Percentiles rank a stretch among this genome's conserved stretches.
Evolutionary conservation across 176 grass and related monocot species (phyloP).

Genomic region (Rhipidocladum racemiflorum): DNA sequence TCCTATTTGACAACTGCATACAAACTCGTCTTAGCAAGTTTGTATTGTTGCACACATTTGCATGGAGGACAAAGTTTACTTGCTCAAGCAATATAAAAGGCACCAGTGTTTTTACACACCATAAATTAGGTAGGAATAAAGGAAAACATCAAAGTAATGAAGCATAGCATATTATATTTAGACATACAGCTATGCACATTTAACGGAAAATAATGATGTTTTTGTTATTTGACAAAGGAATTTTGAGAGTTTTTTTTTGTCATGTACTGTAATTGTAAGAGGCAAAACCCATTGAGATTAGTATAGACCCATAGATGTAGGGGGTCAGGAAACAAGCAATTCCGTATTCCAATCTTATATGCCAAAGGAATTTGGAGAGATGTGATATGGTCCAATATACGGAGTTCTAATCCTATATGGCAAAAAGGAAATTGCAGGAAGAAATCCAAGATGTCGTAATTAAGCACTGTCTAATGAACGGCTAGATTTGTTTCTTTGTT

Average conservation of each 20-base stretch:
- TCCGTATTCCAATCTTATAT: background rate
- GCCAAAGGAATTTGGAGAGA: background rate
- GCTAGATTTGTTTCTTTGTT: background rate
- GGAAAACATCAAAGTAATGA: background rate
- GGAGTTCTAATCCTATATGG: background rate
- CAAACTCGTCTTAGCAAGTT: conserved; percentile 9
- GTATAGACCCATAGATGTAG: background rate
- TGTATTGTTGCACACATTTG: conserved; percentile 5
- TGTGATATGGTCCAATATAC: background rate
- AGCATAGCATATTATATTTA: background rate
- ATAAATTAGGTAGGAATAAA: background rate
- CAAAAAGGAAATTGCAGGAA: background rate
- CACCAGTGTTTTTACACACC: background rate
- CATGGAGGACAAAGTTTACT: background rate
- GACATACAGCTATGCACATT: background rate
- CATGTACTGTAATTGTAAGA: background rate
- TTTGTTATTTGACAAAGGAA: background rate
- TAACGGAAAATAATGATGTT: background rate
- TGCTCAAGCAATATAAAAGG: background rate
- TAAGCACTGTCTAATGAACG: background rate
- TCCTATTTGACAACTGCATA: background rate
- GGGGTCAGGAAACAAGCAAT: background rate
- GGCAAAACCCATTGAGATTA: background rate
- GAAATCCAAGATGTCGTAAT: background rate
- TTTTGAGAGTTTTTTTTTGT: background rate